Conservation (phyloP, 2,329 filamentous ascomycete species). For the Verticillium tricorpus region DNA sequence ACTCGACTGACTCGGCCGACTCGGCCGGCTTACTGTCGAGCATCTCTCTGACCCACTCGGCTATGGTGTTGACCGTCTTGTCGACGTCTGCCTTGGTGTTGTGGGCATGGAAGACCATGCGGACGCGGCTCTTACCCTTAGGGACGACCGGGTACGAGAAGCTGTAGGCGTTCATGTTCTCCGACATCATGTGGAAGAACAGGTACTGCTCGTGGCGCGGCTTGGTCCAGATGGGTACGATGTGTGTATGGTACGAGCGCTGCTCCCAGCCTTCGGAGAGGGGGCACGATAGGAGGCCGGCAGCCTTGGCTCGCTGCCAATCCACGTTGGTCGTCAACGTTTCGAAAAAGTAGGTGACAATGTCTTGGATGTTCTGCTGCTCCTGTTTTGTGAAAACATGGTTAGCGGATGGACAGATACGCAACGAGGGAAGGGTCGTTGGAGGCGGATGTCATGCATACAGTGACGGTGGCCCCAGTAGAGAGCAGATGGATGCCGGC, state of each 20-base stretch:
- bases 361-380: constrained; percentile 16
- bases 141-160: constrained; percentile 36
- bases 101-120: constrained; percentile 34
- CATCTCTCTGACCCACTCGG: constrained; percentile 12
- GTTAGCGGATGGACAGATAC: neutral
- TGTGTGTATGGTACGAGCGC: constrained; percentile 19
- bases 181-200: constrained; percentile 17
- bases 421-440: neutral
- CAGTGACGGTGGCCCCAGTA: constrained; percentile 4
- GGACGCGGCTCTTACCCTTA: constrained; percentile 29
- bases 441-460: constrained; percentile 4
- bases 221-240: constrained; percentile 22
- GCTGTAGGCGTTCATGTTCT: constrained; percentile 17
- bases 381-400: constrained; percentile 2
- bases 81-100: constrained; percentile 31
- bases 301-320: constrained; percentile 17
- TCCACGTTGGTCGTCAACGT: constrained; percentile 15
- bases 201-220: constrained; percentile 18
- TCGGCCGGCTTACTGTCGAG: constrained; percentile 6
- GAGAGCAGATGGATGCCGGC: constrained; percentile 15
- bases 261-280: constrained; percentile 20
- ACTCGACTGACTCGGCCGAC: neutral
- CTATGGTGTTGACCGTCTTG: constrained; percentile 5
- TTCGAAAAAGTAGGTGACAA: constrained; percentile 21
- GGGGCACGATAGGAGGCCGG: constrained; percentile 22